These are phyloP conservation scores for Aspergillus cavernicola DNA, from an alignment of 495 filamentous ascomycete species.

Conservation along the genomic window DNA sequence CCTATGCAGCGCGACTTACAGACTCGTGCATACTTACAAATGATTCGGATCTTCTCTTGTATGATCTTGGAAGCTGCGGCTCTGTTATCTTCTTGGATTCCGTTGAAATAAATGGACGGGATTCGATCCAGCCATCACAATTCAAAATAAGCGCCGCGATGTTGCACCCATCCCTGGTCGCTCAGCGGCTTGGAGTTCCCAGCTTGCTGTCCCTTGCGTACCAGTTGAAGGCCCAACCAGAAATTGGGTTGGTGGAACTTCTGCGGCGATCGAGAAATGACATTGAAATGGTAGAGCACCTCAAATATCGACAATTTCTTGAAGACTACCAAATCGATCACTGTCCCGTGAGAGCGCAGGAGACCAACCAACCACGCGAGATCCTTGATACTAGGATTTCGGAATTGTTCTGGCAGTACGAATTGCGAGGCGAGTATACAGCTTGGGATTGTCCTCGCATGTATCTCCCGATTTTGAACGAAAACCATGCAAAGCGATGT, in stretches of 20 bases:
- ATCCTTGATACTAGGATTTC: constrained; percentile 35
- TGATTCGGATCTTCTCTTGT: constrained; percentile 72
- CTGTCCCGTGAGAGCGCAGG: neutral
- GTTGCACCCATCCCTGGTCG: constrained; percentile 34
- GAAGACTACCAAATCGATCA: constrained; percentile 33
- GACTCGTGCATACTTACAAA: constrained; percentile 58
- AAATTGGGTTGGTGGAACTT: constrained; percentile 27
- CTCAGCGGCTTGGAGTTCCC: constrained; percentile 34
- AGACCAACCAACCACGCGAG: neutral
- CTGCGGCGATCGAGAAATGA: constrained; percentile 26
- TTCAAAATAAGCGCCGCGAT: constrained; percentile 33
- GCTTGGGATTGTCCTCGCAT: constrained; percentile 31
- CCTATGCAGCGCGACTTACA: constrained; percentile 44
- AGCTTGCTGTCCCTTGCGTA: constrained; percentile 34
- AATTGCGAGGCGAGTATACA: constrained; percentile 15
- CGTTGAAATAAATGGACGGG: constrained; percentile 22
- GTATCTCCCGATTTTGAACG: constrained; percentile 57
- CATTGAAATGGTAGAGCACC: constrained; percentile 4
- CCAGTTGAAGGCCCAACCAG: constrained; percentile 25
- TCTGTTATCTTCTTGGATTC: constrained; percentile 58
- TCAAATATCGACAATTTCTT: constrained; percentile 39
- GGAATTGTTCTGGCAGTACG: constrained; percentile 34
- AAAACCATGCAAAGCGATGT: constrained; percentile 55
- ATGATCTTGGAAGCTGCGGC: constrained; percentile 57
- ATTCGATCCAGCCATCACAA: constrained; percentile 13